A percentile compares a stretch with the other conserved stretches of the same genome.
phyloP scores from a whole-genome alignment of 306 rosid species.

The barrel medic (Medicago truncatula) region DNA sequence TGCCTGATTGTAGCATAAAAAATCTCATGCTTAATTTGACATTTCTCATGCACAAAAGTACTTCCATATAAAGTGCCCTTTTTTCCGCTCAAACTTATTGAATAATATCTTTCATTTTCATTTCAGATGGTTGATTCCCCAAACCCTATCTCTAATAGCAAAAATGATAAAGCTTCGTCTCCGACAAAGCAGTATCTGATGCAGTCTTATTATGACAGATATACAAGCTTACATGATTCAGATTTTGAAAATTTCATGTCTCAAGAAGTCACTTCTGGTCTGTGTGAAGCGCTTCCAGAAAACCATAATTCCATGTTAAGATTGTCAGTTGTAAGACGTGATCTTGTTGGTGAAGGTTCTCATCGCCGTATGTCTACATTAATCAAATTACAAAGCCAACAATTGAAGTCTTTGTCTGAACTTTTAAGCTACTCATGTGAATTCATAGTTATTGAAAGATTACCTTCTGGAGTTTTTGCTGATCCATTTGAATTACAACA shows the following conservation, averaged over 20 bases:
- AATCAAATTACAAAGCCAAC: conserved; percentile 49
- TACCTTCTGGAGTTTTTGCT: conserved; percentile 78
- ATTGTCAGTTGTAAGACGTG: conserved; percentile 53
- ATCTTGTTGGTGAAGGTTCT: conserved; percentile 79
- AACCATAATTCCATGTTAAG: conserved; percentile 42
- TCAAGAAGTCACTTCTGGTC: conserved; percentile 53
- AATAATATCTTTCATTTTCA: conserved; percentile 45
- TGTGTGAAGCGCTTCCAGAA: conserved; percentile 53
- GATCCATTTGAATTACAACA: conserved; percentile 88
- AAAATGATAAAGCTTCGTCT: conserved; percentile 37
- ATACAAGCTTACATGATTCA: conserved; percentile 53
- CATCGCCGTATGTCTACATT: conserved; percentile 68
- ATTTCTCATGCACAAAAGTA: neutral
- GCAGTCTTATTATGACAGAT: conserved; percentile 60
- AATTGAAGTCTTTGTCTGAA: conserved; percentile 42
- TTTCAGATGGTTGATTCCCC: conserved; percentile 56
- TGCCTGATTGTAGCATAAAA: conserved; percentile 17
- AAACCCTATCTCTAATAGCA: conserved; percentile 32
- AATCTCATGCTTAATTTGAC: conserved; percentile 31
- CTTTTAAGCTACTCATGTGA: conserved; percentile 52
- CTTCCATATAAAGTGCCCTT: neutral
- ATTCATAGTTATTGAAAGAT: conserved; percentile 69
- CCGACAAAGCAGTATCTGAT: conserved; percentile 51
- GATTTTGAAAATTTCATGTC: conserved; percentile 62
- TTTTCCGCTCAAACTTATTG: conserved; percentile 7